Evolutionary conservation across 148 eudicot species (phyloP).

Genomic region (Suaeda aralocaspica): DNA sequence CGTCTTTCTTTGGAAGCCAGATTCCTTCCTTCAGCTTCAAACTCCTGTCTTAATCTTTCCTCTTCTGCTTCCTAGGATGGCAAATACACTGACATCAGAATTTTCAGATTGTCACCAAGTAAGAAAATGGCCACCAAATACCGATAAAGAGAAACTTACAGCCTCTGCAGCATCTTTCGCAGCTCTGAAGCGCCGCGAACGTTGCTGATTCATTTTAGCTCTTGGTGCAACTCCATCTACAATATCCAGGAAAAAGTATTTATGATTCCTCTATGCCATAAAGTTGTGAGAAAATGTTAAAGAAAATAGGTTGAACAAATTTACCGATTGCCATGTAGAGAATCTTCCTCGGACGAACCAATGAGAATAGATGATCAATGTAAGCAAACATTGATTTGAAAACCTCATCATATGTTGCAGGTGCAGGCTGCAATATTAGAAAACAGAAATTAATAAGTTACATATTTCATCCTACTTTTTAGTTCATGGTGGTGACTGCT

Average conservation of each 20-base stretch:
- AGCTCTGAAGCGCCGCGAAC: slow-evolving; percentile 95
- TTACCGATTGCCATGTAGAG: slow-evolving; percentile 97
- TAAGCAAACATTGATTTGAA: slow-evolving; percentile 85
- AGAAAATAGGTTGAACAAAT: slow-evolving; percentile 14
- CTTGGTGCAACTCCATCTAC: slow-evolving; percentile 99
- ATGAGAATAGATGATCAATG: slow-evolving; percentile 79
- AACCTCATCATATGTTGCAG: slow-evolving; percentile 83
- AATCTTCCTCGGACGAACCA: slow-evolving; percentile 94
- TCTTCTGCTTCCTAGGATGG: slow-evolving; percentile 76
- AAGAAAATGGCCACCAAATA: background rate
- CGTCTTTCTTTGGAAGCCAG: slow-evolving; percentile 55
- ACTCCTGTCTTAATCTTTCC: slow-evolving; percentile 65
- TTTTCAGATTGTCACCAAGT: background rate
- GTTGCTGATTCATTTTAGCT: slow-evolving; percentile 99
- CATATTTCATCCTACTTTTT: background rate
- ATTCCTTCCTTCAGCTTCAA: slow-evolving; percentile 64
- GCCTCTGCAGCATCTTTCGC: slow-evolving; percentile 98
- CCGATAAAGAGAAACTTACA: slow-evolving; percentile 40
- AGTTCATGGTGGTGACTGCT: background rate
- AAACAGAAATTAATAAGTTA: slow-evolving; percentile 3
- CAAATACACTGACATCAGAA: slow-evolving; percentile 17
- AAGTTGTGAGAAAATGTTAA: background rate
- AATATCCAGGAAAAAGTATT: slow-evolving; percentile 16
- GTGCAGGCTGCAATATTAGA: slow-evolving; percentile 69
- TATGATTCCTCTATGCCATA: background rate